Evolutionary conservation across 164 flowering plant species (phyloP).

Genomic region (Piper betle): DNA sequence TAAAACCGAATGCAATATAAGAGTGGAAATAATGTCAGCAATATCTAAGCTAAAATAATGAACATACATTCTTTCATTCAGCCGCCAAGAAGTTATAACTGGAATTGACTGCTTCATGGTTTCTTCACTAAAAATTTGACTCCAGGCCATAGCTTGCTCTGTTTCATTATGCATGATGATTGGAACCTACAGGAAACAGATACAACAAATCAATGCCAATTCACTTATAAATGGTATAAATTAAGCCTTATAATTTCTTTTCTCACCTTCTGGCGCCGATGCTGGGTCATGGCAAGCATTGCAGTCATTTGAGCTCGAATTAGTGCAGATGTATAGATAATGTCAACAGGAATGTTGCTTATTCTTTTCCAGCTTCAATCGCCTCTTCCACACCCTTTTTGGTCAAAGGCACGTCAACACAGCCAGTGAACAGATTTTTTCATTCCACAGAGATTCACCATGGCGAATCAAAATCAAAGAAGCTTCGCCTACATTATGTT

Average conservation of each 20-base stretch:
- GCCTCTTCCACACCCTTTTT: conserved; percentile 96
- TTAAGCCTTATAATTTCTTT: not conserved
- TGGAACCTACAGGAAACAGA: conserved; percentile 56
- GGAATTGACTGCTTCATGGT: conserved; percentile 86
- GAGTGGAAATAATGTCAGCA: not conserved
- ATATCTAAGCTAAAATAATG: conserved; percentile 1
- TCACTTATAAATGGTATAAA: not conserved
- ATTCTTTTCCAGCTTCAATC: conserved; percentile 94
- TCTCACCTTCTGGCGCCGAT: conserved; percentile 82
- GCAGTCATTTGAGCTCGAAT: conserved; percentile 99
- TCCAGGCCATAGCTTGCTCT: conserved; percentile 80
- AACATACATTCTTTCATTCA: conserved; percentile 92
- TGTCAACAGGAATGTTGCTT: conserved; percentile 89
- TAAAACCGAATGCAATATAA: not conserved
- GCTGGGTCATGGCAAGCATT: conserved; percentile 99
- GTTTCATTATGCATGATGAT: conserved; percentile 69
- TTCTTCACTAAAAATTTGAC: conserved; percentile 80
- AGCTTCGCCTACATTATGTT: conserved; percentile 48
- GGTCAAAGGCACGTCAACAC: conserved; percentile 94
- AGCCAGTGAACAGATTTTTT: conserved; percentile 90
- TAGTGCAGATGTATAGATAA: conserved; percentile 79
- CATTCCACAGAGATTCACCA: conserved; percentile 98
- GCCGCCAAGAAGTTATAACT: conserved; percentile 82
- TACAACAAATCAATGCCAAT: not conserved
- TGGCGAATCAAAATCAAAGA: conserved; percentile 81